These are phyloP conservation scores for Erythrobasidium hasegawianum DNA, from an alignment of 1,284 basidiomycete species.

Conservation along the genomic window DNA sequence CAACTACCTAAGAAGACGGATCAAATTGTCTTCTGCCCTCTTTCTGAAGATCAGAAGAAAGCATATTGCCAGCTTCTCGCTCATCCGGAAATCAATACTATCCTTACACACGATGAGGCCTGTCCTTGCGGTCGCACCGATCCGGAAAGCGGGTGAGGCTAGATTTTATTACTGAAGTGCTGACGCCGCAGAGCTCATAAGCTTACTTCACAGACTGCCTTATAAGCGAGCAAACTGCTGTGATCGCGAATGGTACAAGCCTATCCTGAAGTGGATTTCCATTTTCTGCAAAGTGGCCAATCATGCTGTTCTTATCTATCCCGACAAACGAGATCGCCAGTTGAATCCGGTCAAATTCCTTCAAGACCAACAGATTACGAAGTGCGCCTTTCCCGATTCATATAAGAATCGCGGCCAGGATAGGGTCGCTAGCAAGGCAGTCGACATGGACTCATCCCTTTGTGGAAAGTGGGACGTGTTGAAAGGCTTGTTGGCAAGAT, in stretches of 20 bases:
- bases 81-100: conserved; percentile 61
- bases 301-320: conserved; percentile 73
- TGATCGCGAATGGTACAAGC: conserved; percentile 38
- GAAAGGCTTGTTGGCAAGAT: conserved; percentile 58
- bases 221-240: conserved; percentile 46
- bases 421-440: conserved; percentile 20
- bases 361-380: conserved; percentile 44
- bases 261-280: conserved; percentile 58
- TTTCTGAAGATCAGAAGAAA: conserved; percentile 62
- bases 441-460: conserved; percentile 51
- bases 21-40: conserved; percentile 81
- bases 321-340: conserved; percentile 56
- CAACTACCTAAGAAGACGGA: conserved; percentile 78
- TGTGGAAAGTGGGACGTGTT: conserved; percentile 87
- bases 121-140: conserved; percentile 66
- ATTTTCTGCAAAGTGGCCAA: conserved; percentile 79
- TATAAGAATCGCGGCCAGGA: conserved; percentile 40
- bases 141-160: conserved; percentile 33
- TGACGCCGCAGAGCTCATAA: too few species aligned
- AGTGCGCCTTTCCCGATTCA: conserved; percentile 46
- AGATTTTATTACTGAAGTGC: too few species aligned
- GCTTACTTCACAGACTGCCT: too few species aligned
- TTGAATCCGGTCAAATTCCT: conserved; percentile 42
- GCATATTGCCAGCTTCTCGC: conserved; percentile 68
- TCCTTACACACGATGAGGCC: conserved; percentile 62